Base-by-base conservation (phyloP, 345 rosid species). In the Carallia brachiata region DNA sequence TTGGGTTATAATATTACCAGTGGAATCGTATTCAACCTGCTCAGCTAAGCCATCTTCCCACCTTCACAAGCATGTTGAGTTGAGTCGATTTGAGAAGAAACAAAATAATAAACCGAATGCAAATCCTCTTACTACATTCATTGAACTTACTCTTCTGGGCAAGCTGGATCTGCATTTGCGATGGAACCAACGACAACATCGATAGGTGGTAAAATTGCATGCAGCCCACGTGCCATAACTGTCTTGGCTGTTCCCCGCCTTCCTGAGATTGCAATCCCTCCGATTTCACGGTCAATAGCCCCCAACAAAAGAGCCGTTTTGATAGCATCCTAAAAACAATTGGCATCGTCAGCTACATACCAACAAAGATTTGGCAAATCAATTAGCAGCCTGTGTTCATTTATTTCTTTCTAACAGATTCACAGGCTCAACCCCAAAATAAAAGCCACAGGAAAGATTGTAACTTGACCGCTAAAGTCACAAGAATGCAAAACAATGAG, bases 231-330 rank as follows among this genome's bases (percentile, higher is more conserved):
- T 13, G 97, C 97, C 97, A 94, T 90, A 47, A 94, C 80, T 16
- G 97, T 91, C 82, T 91, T 94, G 66, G 97, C 97, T 61, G 97
- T 94, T 67, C 96, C 99, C 79, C 99, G 85, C 70, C 76, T 90
- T 65, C 97, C 97, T 61, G 90, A 88, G 32, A 94, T 84, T 60
- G 96, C 97, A 77, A 91, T 88, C 72, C 98, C 97, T 71, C 98
- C 97, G 68, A 94, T 84, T 65, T 87, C 97, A 68, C 92, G 92
- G 75, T 94, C 99, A 83, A 81, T 88, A 44, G 97, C 99, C 1
- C 99, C 97, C 75, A 94, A 95, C 75, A 91, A 69, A 77, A 94
- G 93, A 54, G 97, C 95, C 76, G 96, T 94, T 82, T 94, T 94
- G 70, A 90, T 87, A 16, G 96, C 96, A 83, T 94, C 97, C 98